phyloP scores from a whole-genome alignment of 192 early-diverging fungal species.

The Rhizophagus sp. region DNA sequence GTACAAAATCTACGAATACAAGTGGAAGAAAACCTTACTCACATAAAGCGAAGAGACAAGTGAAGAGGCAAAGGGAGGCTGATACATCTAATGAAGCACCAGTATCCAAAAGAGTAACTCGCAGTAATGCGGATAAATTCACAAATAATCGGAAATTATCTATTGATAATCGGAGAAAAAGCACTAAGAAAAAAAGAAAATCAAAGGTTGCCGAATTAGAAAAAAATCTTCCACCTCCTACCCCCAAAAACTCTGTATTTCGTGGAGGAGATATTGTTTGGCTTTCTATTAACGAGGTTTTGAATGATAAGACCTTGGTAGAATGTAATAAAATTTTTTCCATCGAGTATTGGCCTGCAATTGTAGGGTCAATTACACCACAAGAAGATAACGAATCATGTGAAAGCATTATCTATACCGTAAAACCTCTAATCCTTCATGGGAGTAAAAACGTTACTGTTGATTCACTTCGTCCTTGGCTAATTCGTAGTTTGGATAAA shows the following conservation, averaged over 20 bases:
- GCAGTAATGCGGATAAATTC: not conserved
- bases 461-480: slow-evolving; percentile 1
- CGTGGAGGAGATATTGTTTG: not conserved
- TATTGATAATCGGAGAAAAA: not conserved
- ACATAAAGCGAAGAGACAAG: not conserved
- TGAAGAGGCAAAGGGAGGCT: not conserved
- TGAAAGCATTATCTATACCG: not conserved
- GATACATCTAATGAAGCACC: not conserved
- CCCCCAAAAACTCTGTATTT: not conserved
- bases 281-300: not conserved
- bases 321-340: not conserved
- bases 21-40: not conserved
- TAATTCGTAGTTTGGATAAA: not conserved
- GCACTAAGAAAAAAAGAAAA: not conserved
- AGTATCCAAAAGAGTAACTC: not conserved
- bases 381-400: not conserved
- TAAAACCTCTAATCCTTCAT: not conserved
- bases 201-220: not conserved
- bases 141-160: too few species aligned
- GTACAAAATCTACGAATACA: not conserved
- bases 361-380: not conserved
- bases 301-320: not conserved
- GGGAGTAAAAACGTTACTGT: not conserved
- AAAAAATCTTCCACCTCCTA: not conserved
- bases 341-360: not conserved